Evolutionary conservation across 805 yeast genomes (phyloP).

Genomic region (Scheffersomyces stipitis): DNA sequence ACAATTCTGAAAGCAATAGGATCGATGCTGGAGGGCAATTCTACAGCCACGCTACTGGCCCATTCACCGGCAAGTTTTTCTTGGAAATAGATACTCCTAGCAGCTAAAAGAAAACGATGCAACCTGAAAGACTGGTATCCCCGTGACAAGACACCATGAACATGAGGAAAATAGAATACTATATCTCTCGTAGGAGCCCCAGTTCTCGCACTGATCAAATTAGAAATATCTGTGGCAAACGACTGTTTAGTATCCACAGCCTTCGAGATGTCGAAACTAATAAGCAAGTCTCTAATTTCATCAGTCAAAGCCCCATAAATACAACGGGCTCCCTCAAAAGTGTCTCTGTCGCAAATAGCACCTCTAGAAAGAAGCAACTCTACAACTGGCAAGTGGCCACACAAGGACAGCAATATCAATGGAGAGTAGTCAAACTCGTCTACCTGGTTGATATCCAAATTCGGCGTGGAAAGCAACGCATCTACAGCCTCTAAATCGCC

Average conservation of each 20-base stretch:
- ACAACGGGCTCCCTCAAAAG: constrained; percentile 77
- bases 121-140: constrained; percentile 17
- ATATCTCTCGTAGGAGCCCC: constrained; percentile 33
- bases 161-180: constrained; percentile 21
- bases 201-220: constrained; percentile 32
- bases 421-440: constrained; percentile 81
- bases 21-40: constrained; percentile 14
- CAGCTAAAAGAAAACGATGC: constrained; percentile 34
- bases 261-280: constrained; percentile 65
- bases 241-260: constrained; percentile 69
- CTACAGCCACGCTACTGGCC: constrained; percentile 14
- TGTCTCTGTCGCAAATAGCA: constrained; percentile 75
- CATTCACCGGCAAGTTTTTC: constrained; percentile 23
- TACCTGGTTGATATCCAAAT: constrained; percentile 44
- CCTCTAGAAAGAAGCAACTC: constrained; percentile 58
- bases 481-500: constrained; percentile 72
- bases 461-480: constrained; percentile 45
- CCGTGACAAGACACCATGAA: constrained; percentile 10
- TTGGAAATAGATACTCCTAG: constrained; percentile 28
- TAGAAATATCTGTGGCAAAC: constrained; percentile 67
- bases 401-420: constrained; percentile 65
- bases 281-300: constrained; percentile 54
- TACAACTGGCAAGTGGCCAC: constrained; percentile 74
- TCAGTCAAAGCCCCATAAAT: constrained; percentile 77
- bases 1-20: constrained; percentile 21